These are phyloP conservation scores for Alliaria petiolata DNA, from an alignment of 345 rosid species.

Conservation along the genomic window DNA sequence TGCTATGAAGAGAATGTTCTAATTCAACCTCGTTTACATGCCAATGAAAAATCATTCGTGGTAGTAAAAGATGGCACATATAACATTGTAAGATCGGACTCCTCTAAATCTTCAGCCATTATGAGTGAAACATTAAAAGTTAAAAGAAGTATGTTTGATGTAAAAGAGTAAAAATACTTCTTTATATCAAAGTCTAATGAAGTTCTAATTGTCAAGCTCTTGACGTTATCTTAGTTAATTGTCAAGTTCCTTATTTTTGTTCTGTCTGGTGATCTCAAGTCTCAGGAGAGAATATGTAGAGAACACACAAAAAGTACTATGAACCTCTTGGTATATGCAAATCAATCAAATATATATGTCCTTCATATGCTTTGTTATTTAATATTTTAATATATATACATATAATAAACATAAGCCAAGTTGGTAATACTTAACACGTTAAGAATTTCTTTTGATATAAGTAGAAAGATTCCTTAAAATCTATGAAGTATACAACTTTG, in stretches of 20 bases:
- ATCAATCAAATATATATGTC: constrained; percentile 1
- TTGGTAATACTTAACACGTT: constrained; percentile 26
- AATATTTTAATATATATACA: not conserved
- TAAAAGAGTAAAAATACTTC: too few relatives aligned
- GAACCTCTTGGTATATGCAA: constrained; percentile 21
- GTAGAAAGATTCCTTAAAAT: constrained; percentile 31
- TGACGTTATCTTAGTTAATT: not conserved
- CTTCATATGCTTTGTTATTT: not conserved
- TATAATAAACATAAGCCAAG: constrained; percentile 16
- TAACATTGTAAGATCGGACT: too few relatives aligned
- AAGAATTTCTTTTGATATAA: constrained; percentile 20
- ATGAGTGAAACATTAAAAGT: too few relatives aligned
- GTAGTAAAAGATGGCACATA: too few relatives aligned
- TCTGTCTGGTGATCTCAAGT: constrained; percentile 14
- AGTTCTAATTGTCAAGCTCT: not conserved
- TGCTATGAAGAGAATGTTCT: too few relatives aligned
- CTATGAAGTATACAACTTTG: constrained; percentile 1
- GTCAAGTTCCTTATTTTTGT: not conserved
- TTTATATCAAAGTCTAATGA: not conserved
- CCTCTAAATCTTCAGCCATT: too few relatives aligned
- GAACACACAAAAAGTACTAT: constrained; percentile 5
- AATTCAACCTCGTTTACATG: too few relatives aligned
- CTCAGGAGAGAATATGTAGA: constrained; percentile 7
- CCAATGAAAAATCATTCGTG: too few relatives aligned
- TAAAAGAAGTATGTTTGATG: too few relatives aligned